A percentile compares a stretch with the other conserved stretches of the same genome.
Evolutionary conservation across 1,284 basidiomycete species (phyloP).

Genomic region (Golubevia pallescens): DNA sequence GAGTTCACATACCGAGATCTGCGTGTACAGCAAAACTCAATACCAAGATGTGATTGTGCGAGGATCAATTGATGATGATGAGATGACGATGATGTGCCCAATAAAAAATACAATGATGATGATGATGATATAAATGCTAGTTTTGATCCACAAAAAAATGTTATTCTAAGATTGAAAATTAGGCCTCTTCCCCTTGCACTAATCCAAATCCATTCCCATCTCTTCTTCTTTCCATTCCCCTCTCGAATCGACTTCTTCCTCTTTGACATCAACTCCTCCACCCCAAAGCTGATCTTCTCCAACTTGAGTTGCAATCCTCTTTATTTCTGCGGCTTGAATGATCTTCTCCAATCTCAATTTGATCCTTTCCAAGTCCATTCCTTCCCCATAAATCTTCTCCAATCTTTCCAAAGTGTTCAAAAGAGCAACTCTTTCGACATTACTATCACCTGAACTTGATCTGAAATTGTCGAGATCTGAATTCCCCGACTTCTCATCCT

Average conservation of each 20-base stretch:
- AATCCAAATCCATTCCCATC: background rate
- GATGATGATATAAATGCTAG: too few species aligned
- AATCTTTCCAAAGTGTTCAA: background rate
- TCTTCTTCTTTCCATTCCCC: background rate
- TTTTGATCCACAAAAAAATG: too few species aligned
- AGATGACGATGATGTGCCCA: too few species aligned
- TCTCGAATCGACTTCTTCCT: background rate
- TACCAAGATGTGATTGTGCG: too few species aligned
- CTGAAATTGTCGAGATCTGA: background rate
- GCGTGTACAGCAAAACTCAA: too few species aligned
- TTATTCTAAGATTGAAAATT: too few species aligned
- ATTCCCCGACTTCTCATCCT: background rate
- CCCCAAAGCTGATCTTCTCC: background rate
- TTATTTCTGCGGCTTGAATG: background rate
- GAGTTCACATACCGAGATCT: too few species aligned
- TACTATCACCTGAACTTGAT: background rate
- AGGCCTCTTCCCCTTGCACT: too few species aligned
- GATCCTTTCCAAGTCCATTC: background rate
- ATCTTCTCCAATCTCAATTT: background rate
- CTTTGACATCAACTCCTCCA: background rate
- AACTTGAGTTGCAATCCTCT: background rate
- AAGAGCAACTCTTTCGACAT: background rate
- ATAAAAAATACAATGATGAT: too few species aligned
- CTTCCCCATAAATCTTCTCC: background rate
- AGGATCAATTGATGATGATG: too few species aligned